phyloP scores from a whole-genome alignment of 257 asterid species.

The Salvia rosmarinus region DNA sequence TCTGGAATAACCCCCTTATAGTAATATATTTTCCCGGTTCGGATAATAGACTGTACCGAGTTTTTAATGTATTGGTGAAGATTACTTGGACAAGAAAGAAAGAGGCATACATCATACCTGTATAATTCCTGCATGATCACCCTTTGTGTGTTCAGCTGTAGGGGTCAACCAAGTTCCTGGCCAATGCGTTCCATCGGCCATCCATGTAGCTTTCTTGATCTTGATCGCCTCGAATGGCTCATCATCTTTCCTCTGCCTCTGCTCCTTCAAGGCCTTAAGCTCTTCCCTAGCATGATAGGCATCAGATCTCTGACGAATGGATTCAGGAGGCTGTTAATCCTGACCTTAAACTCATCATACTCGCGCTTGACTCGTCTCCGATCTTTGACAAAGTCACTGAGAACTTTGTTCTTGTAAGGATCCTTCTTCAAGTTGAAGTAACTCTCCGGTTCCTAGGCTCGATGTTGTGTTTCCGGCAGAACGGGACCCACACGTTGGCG shows the following conservation, averaged over 20 bases:
- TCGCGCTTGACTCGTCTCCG: conserved; percentile 60
- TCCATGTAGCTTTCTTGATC: conserved; percentile 65
- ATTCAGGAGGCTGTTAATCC: conserved; percentile 57
- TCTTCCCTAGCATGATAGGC: conserved; percentile 66
- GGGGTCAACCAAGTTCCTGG: conserved; percentile 56
- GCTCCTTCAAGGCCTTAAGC: conserved; percentile 54
- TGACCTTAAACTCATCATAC: conserved; percentile 64
- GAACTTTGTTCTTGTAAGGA: conserved; percentile 51
- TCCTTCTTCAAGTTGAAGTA: conserved; percentile 55
- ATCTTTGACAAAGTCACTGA: conserved; percentile 64
- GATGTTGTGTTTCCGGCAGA: conserved; percentile 59
- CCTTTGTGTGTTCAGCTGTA: conserved; percentile 58
- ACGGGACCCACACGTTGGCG: conserved; percentile 70
- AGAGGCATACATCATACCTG: conserved; percentile 43
- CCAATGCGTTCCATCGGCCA: conserved; percentile 83
- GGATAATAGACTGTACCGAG: no score
- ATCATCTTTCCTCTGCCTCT: conserved; percentile 58
- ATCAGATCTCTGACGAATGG: conserved; percentile 64
- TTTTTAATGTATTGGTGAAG: no score
- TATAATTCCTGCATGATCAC: conserved; percentile 69
- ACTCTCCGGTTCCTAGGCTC: conserved; percentile 67
- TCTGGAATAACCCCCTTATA: no score
- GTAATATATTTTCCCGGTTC: no score
- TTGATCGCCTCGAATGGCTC: conserved; percentile 53
- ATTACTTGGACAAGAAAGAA: not conserved